These are phyloP conservation scores for Suhomyces guaymorum DNA, from an alignment of 1,139 yeast genomes.

Conservation along the genomic window DNA sequence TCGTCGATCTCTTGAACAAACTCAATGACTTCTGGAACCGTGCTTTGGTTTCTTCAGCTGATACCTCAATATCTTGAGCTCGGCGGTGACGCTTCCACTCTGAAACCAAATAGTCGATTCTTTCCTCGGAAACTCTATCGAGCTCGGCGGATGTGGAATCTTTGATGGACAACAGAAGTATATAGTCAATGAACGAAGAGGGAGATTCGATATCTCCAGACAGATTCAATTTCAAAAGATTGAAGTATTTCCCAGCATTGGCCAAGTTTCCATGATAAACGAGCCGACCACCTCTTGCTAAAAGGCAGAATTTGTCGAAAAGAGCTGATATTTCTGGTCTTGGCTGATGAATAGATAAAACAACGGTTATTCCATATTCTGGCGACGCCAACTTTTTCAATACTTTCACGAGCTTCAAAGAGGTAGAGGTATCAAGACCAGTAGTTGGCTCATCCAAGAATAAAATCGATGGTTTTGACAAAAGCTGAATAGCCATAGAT, in stretches of 20 bases:
- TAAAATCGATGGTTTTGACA: conserved; percentile 72
- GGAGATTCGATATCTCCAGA: not conserved
- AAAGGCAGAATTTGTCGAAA: conserved; percentile 70
- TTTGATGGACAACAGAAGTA: conserved; percentile 69
- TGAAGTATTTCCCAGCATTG: conserved; percentile 28
- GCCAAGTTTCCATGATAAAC: conserved; percentile 58
- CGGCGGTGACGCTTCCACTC: conserved; percentile 47
- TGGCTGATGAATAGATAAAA: conserved; percentile 84
- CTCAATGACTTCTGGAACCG: conserved; percentile 26
- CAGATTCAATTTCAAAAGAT: not conserved
- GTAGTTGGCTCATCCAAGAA: conserved; percentile 90
- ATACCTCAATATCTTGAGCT: conserved; percentile 6
- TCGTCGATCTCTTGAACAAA: conserved; percentile 28
- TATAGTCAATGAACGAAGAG: conserved; percentile 55
- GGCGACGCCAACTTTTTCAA: conserved; percentile 53
- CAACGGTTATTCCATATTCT: conserved; percentile 64
- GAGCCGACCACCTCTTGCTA: conserved; percentile 66
- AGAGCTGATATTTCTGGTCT: conserved; percentile 67
- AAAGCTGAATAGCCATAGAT: conserved; percentile 74
- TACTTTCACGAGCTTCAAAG: conserved; percentile 63
- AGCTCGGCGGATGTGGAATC: conserved; percentile 50
- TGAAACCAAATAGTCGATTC: conserved; percentile 48
- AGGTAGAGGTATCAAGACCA: conserved; percentile 80
- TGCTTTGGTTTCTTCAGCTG: conserved; percentile 16
- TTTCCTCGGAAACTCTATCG: conserved; percentile 43